These are phyloP conservation scores for Mycena floridula DNA, from an alignment of 768 basidiomycete genomes.

Conservation along the genomic window DNA sequence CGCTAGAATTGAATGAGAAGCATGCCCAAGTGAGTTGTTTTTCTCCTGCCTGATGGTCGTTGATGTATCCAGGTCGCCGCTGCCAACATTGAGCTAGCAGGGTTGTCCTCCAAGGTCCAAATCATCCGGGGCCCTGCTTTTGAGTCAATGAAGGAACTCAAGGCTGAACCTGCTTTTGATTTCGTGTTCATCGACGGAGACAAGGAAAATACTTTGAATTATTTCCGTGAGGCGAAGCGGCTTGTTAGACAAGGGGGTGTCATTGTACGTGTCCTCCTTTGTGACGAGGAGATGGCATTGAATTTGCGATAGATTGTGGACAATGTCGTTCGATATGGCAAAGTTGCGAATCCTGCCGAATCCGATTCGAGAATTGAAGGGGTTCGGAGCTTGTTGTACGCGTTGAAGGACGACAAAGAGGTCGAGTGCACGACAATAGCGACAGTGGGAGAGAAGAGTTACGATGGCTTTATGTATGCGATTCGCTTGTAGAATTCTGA, in stretches of 20 bases:
- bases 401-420: slow-evolving; percentile 42
- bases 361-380: slow-evolving; percentile 34
- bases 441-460: slow-evolving; percentile 46
- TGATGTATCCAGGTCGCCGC: slow-evolving; percentile 41
- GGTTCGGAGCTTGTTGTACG: slow-evolving; percentile 36
- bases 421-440: slow-evolving; percentile 46
- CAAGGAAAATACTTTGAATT: slow-evolving; percentile 47
- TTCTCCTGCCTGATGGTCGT: slow-evolving; percentile 2
- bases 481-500: slow-evolving; percentile 25
- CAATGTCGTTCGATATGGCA: slow-evolving; percentile 50
- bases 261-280: slow-evolving; percentile 35
- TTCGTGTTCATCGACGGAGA: slow-evolving; percentile 71
- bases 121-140: slow-evolving; percentile 47
- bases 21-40: slow-evolving; percentile 35
- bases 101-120: slow-evolving; percentile 40
- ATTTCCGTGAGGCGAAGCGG: slow-evolving; percentile 57
- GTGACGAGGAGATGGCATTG: not conserved
- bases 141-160: slow-evolving; percentile 41
- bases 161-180: slow-evolving; percentile 49
- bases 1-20: slow-evolving; percentile 39
- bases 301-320: slow-evolving; percentile 42
- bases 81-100: slow-evolving; percentile 51
- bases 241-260: slow-evolving; percentile 54
- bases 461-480: slow-evolving; percentile 49
- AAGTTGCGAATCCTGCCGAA: slow-evolving; percentile 33